Base-by-base conservation (phyloP, 2,329 filamentous ascomycete genomes). In the Claviceps purpurea region DNA sequence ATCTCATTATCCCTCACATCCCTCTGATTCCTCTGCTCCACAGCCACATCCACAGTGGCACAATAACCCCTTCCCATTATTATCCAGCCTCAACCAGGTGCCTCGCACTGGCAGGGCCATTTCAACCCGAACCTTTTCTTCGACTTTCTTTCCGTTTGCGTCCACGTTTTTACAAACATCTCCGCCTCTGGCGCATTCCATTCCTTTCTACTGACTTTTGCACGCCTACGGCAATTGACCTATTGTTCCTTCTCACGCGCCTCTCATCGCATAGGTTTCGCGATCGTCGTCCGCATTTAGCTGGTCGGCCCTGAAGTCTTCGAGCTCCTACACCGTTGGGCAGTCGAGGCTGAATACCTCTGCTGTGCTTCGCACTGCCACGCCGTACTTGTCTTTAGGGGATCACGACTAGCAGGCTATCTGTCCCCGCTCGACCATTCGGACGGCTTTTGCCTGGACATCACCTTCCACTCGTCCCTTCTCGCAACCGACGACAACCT, bases 351-450 rank as follows among this genome's bases (percentile, higher is more conserved):
- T 14, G 22, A 39, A 16, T 14, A 14, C 13, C n/a, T 41, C 20
- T 18, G 20, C 47, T 48, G 8, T 22, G 14, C 37, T 34, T 34
- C 30, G 30, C 30, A 34, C 30, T 34, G 30, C 18, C 40, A 10
- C 18, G 8, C 11, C 5, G 11, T 22, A 11, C 10, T n/a, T 14
- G 30, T 34, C 34, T 11, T n/a, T 34, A 39, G 5, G 46, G 50
- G 20, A 52, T 44, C 47, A 45, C 50, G 50, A 52, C 41, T 42
- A 45, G 50, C 50, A 49, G 46, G 39, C 50, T 52, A 34, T 52
- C 50, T 46, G 38, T 18, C 30, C 45, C 50, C 45, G 37, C 24
- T 39, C 14, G 43, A 18, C 18, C 16, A 43, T 2, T 18, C 22
- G 8, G 18, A 24, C 34, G 22, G 20, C 13, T 37, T 40, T 11